Evolutionary conservation across 116 monocot genomes (phyloP), one percentile per base, ranked within the genome.

Genomic region (Iris pallida): DNA sequence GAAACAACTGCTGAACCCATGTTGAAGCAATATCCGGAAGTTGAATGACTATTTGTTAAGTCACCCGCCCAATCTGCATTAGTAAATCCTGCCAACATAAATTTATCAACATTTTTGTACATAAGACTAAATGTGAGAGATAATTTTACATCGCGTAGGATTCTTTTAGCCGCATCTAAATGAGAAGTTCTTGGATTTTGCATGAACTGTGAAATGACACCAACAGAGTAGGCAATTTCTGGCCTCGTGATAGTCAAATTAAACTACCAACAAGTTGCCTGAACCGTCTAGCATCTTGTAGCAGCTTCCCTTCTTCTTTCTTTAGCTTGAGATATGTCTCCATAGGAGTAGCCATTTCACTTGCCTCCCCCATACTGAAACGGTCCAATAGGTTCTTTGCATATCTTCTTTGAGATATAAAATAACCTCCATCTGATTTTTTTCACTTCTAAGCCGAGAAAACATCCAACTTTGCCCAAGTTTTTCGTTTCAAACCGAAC

Each of bases 121-220:
- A 72, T 47, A 52, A 72, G 17, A 0, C 60, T 47, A 20, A 47
- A 42, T 45, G 15, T 20, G 14, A 57, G 61, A 72, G 72, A 40
- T 2, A 11, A 8, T 19, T 47, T 72, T 53, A 72, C 16, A 49
- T 72, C 47, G 3, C 53, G 19, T 30, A 72, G 62, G 19, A 72
- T 72, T 49, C 62, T 72, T 53, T 71, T 72, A 14, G 62, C 62
- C 13, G 30, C 46, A 72, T 72, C 70, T 45, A 58, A 44, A 71
- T 58, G 70, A 46, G 41, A 20, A 45, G 1, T 17, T 59, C 17
- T 71, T 49, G 2, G 30, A 56, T 20, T 47, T 56, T 69, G 55
- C 69, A 69, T 69, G 15, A 57, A 69, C 19, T 69, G 12, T 41
- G 45, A 60, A 1, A 65, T 48, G 10, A 65, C 63, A 43, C 42